A percentile compares a stretch with the other conserved stretches of the same genome.
These are phyloP conservation scores for Oryza meyeriana DNA, from an alignment of 176 grass and related monocot species.

Conservation along the genomic window DNA sequence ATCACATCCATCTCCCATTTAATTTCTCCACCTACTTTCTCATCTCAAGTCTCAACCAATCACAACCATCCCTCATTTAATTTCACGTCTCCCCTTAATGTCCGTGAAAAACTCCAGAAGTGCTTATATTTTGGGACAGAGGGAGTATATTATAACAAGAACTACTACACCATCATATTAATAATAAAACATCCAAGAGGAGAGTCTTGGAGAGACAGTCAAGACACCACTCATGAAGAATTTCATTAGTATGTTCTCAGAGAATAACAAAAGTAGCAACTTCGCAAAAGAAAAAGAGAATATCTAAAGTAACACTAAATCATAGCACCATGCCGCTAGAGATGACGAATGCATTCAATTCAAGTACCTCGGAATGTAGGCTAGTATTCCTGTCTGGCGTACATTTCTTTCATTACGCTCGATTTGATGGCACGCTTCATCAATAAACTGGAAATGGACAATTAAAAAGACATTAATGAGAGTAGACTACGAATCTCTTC, in stretches of 20 bases:
- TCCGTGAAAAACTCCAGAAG: too few relatives aligned
- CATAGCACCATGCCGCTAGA: not conserved
- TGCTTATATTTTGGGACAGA: too few relatives aligned
- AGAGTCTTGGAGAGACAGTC: too few relatives aligned
- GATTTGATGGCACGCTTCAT: slow-evolving; percentile 94
- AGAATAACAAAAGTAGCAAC: not conserved
- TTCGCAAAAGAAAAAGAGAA: not conserved
- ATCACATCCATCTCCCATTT: too few relatives aligned
- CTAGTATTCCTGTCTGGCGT: slow-evolving; percentile 70
- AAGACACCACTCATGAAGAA: not conserved
- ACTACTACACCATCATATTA: not conserved
- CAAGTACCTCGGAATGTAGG: slow-evolving; percentile 84
- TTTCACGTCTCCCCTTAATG: too few relatives aligned
- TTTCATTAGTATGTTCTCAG: not conserved
- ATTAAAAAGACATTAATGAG: slow-evolving; percentile 18
- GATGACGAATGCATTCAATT: slow-evolving; percentile 18
- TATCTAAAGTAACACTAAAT: not conserved
- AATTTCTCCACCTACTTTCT: too few relatives aligned
- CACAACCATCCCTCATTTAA: too few relatives aligned
- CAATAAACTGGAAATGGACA: slow-evolving; percentile 73
- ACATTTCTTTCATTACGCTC: slow-evolving; percentile 91
- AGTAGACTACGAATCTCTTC: slow-evolving; percentile 23
- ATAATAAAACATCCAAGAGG: not conserved
- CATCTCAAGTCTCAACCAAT: too few relatives aligned
- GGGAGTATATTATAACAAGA: not conserved